A percentile compares a stretch with the other conserved stretches of the same genome.
Conservation (phyloP, 805 yeast species). For the Jamesozyma lodderae region DNA sequence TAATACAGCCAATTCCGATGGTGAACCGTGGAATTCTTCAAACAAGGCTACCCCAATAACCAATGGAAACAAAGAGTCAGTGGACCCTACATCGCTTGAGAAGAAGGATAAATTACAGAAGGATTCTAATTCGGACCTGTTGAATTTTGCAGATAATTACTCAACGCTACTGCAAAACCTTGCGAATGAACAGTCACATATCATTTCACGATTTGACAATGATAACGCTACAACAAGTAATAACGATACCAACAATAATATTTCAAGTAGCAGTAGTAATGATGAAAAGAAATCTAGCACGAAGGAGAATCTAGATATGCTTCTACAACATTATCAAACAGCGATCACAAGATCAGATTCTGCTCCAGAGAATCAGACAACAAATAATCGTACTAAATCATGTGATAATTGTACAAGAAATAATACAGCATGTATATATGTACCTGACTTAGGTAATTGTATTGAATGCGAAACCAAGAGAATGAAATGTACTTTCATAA, state of each 20-base stretch:
- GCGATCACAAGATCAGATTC: slow-evolving; percentile 1
- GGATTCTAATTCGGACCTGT: too few relatives aligned
- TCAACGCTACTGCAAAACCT: slow-evolving; percentile 20
- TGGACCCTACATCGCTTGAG: not conserved
- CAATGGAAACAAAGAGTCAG: slow-evolving; percentile 4
- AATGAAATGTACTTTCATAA: slow-evolving; percentile 66
- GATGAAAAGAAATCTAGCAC: slow-evolving; percentile 6
- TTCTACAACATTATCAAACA: slow-evolving; percentile 26
- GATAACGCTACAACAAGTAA: not conserved
- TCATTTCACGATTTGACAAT: not conserved
- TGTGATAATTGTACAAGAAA: slow-evolving; percentile 82
- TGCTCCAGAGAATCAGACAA: not conserved
- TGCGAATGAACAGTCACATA: slow-evolving; percentile 10
- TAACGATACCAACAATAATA: slow-evolving; percentile 2
- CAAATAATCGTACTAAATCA: slow-evolving; percentile 30
- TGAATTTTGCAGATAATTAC: slow-evolving; percentile 22
- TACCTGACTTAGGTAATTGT: slow-evolving; percentile 56
- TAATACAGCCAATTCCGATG: too few relatives aligned
- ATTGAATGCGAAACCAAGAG: slow-evolving; percentile 70
- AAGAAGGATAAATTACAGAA: too few relatives aligned
- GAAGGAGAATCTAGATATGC: slow-evolving; percentile 19
- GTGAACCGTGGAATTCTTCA: too few relatives aligned
- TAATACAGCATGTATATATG: slow-evolving; percentile 68
- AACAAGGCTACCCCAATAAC: not conserved
- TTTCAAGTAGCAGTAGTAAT: not conserved